Evolutionary conservation across 805 yeast genomes (phyloP), one percentile per base, ranked within the genome.

Genomic region (Kurtzmaniella cleridarum): DNA sequence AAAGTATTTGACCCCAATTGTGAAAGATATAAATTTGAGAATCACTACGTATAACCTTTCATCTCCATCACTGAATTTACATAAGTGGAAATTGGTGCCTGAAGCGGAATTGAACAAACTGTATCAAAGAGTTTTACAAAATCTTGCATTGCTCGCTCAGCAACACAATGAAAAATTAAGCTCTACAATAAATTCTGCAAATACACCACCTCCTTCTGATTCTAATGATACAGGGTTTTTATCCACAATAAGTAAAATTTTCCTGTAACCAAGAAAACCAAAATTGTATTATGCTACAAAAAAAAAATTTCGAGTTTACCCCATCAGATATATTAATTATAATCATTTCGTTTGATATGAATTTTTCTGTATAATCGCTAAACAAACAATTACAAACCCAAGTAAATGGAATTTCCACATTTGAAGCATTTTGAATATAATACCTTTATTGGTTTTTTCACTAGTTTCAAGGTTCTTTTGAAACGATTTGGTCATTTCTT

Each of bases 401-500:
- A 30, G 13, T 9, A 29, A 14, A 24, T 47, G 43, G 15, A 53
- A 43, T 15, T 46, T 38, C 53, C 51, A 49, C 13, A 40, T 30
- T 27, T 34, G 17, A 13, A 45, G 29, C 26, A 32, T 30, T 37
- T 47, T 38, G 15, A 41, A 38, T 15, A 39, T 16, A 24, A 56
- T 4, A 6, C 50, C 51, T 26, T 48, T 50, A 20, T 39, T 36
- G 35, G 38, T 34, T 41, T 34, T 27, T 8, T 34, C 24, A 3
- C 32, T 12, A 15, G 29, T 23, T 26, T 41, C 34, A 27, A 57
- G 43, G 38, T 52, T 53, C 3, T 40, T 36, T 36, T 41, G 36
- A 41, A 67, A 62, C 27, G 57, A 53, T 34, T 47, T 34, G 30
- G 70, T 66, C 72, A 75, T 67, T 33, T 73, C 60, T n/a, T 58